These are phyloP conservation scores for Aspergillus quadrilineatus DNA, from an alignment of 2,329 filamentous ascomycete genomes.

Conservation along the genomic window DNA sequence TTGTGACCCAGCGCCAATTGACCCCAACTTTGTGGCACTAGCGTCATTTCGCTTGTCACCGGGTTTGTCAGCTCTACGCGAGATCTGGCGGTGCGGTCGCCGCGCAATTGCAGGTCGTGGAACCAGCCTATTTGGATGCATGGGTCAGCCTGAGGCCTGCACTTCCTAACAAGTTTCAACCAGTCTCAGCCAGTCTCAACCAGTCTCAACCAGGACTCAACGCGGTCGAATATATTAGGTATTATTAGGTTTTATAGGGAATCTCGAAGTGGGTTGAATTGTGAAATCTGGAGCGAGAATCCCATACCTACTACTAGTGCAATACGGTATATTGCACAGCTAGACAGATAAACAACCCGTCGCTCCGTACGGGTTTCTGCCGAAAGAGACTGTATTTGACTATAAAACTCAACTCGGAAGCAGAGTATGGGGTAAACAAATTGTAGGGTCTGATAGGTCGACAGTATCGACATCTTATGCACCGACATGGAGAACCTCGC, in stretches of 20 bases:
- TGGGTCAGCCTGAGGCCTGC: neutral
- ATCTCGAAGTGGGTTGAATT: too few species aligned
- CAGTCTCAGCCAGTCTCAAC: too few species aligned
- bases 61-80: neutral
- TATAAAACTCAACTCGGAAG: neutral
- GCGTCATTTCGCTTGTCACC: constrained; percentile 6
- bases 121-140: neutral
- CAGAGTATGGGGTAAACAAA: constrained; percentile 10
- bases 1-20: constrained; percentile 12
- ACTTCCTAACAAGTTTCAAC: neutral
- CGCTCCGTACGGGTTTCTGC: too few species aligned
- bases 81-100: neutral
- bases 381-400: neutral
- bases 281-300: too few species aligned
- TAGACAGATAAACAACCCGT: too few species aligned
- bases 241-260: too few species aligned
- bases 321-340: too few species aligned
- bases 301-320: neutral
- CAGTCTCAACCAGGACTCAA: neutral
- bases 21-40: constrained; percentile 19
- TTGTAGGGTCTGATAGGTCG: neutral
- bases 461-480: neutral
- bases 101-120: neutral
- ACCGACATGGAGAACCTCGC: constrained; percentile 2
- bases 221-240: too few species aligned